Conservation (phyloP, 1,284 basidiomycete genomes). For the Pterula multifida region DNA sequence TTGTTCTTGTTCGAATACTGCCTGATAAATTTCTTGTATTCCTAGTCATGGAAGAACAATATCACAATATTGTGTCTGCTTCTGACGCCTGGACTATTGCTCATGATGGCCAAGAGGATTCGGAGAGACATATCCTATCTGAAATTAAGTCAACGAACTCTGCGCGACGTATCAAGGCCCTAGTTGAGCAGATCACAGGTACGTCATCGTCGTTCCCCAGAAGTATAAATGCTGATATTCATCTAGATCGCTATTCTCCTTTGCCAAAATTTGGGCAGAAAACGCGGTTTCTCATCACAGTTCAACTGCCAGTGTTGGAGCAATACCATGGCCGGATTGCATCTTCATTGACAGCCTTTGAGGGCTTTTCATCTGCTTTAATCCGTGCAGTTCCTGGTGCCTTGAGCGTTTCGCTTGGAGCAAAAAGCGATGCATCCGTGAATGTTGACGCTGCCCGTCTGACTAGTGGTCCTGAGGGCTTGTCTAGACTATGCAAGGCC, state of each 20-base stretch:
- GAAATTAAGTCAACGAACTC: constrained; percentile 64
- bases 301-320: constrained; percentile 80
- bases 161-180: constrained; percentile 67
- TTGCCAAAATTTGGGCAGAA: constrained; percentile 71
- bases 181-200: constrained; percentile 86
- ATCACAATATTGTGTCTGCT: constrained; percentile 70
- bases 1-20: constrained; percentile 2
- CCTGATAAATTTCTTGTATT: background rate
- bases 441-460: constrained; percentile 47
- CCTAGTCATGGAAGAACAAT: constrained; percentile 64
- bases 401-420: constrained; percentile 37
- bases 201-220: constrained; percentile 10
- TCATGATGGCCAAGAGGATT: constrained; percentile 51
- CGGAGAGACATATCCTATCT: constrained; percentile 21
- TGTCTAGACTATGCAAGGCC: constrained; percentile 75
- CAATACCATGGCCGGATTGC: constrained; percentile 70
- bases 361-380: constrained; percentile 78
- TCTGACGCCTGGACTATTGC: constrained; percentile 83
- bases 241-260: constrained; percentile 76
- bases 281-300: constrained; percentile 69
- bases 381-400: constrained; percentile 88
- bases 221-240: background rate
- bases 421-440: constrained; percentile 32
- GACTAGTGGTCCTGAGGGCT: constrained; percentile 70
- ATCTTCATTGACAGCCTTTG: constrained; percentile 86